Percentiles rank a stretch among this genome's conserved stretches.
These are phyloP conservation scores for Hypericum androsaemum DNA, from an alignment of 345 rosid genomes.

Conservation along the genomic window DNA sequence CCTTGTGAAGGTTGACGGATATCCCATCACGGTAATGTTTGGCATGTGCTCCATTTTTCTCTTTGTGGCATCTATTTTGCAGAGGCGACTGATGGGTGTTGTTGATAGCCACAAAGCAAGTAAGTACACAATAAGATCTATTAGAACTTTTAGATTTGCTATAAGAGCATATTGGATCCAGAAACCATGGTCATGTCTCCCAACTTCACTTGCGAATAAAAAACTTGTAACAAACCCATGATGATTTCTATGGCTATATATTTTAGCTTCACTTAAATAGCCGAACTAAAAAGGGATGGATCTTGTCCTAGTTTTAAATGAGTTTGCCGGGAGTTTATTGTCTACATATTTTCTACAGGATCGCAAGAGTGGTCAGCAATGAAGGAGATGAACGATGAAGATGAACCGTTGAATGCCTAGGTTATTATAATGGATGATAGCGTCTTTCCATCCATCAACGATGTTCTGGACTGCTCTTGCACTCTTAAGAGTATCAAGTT, in stretches of 20 bases:
- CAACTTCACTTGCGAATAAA: no score
- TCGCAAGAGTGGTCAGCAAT: conserved; percentile 2
- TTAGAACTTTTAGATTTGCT: no score
- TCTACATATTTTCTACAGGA: background rate
- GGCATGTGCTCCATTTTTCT: conserved; percentile 98
- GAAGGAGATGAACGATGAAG: conserved; percentile 1
- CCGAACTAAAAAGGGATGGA: no score
- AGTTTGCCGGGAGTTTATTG: background rate
- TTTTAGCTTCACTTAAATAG: no score
- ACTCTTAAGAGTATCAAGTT: no score
- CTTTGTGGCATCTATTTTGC: conserved; percentile 72
- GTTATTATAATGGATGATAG: background rate
- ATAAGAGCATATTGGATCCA: no score
- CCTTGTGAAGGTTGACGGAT: conserved; percentile 68
- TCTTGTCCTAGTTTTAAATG: background rate
- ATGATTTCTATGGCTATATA: no score
- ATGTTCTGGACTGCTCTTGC: no score
- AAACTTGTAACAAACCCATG: no score
- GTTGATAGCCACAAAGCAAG: conserved; percentile 61
- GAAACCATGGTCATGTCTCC: no score
- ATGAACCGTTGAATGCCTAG: background rate
- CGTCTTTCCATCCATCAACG: no score
- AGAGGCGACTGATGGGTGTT: conserved; percentile 71
- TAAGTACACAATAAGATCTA: conserved; percentile 13
- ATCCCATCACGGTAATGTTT: conserved; percentile 89